Base-by-base conservation (phyloP, 2,329 filamentous ascomycete genomes). In the Cercospora zeae-maydis region DNA sequence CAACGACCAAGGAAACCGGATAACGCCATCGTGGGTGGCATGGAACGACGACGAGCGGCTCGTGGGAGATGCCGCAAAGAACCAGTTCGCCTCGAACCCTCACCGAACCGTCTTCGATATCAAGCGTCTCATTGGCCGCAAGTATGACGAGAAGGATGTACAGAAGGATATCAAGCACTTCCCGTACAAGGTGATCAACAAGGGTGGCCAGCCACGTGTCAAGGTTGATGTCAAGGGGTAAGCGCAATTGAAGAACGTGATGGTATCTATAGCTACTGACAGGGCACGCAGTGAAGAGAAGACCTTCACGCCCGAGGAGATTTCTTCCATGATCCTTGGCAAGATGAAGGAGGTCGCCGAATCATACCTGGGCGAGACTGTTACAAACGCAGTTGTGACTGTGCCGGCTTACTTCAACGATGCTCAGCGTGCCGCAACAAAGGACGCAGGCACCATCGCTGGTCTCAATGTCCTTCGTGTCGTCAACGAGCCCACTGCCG, bases 371-470 rank as follows among this genome's bases (percentile, higher is more conserved):
- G 87, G 89, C 81, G 96, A 92, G 84, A 87, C 88, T 66, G 83
- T 96, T 75, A 93, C 95, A 86, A 97, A 98, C 78, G 93, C 92
- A 72, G 93, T 98, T 67, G 93, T 98, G 72, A 98, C 93, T 66
- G 93, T 97, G 53, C 93, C 93, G 68, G 93, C 93, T 74, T 98
- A 98, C 85, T 98, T 98, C 87, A 98, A 97, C 82, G 93, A 98
- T 81, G 93, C 91, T 63, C 93, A 98, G 82, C 91, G 93, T 82
- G 93, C 97, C 83, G 92, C 92, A 73, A 98, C 93, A 80, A 98
- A 97, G 86, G 93, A 98, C 77, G 93, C 93, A 69, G 93, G 93
- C 81, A 92, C 96, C 78, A 98, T 98, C 75, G 86, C 93, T 73
- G 93, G 93, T 77, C 87, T 98, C 60, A 96, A 97, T 79, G 93